A percentile compares a stretch with the other conserved stretches of the same genome.
phyloP scores from a whole-genome alignment of 305 asterid genomes.

The Fraxinus velutina region DNA sequence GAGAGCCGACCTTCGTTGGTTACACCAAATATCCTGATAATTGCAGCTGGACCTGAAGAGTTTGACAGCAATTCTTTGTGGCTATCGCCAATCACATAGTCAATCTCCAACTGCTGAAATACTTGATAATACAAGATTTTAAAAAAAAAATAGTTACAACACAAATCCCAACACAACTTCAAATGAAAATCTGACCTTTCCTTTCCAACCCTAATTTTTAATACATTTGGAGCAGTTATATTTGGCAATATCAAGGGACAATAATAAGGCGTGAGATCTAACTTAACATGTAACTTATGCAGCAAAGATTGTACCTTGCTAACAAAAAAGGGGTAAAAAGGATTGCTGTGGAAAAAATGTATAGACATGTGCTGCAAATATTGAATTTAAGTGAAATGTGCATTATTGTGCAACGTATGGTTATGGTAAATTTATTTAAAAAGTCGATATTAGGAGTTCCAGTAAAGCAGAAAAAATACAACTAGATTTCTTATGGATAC shows the following conservation, averaged over 20 bases:
- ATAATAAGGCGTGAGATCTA: background rate
- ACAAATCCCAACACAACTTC: background rate
- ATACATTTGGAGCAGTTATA: background rate
- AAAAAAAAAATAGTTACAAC: background rate
- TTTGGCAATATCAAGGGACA: background rate
- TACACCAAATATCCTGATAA: constrained; percentile 86
- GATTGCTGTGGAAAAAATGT: constrained; percentile 5
- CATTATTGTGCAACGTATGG: background rate
- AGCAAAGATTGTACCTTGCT: constrained; percentile 3
- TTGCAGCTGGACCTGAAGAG: constrained; percentile 77
- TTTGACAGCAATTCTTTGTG: constrained; percentile 66
- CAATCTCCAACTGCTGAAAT: constrained; percentile 95
- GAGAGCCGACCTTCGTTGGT: constrained; percentile 74
- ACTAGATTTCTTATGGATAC: background rate
- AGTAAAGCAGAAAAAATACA: constrained; percentile 2
- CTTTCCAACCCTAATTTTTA: background rate
- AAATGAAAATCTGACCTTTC: background rate
- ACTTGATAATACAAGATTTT: constrained; percentile 33
- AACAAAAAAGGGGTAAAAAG: background rate
- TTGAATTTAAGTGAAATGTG: background rate
- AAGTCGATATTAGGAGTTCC: background rate
- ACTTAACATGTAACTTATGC: background rate
- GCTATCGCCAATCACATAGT: constrained; percentile 78
- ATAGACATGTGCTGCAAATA: background rate
- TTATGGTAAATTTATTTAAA: background rate